Base-by-base conservation (phyloP, 2,329 filamentous ascomycete species). In the Talaromyces funiculosus region DNA sequence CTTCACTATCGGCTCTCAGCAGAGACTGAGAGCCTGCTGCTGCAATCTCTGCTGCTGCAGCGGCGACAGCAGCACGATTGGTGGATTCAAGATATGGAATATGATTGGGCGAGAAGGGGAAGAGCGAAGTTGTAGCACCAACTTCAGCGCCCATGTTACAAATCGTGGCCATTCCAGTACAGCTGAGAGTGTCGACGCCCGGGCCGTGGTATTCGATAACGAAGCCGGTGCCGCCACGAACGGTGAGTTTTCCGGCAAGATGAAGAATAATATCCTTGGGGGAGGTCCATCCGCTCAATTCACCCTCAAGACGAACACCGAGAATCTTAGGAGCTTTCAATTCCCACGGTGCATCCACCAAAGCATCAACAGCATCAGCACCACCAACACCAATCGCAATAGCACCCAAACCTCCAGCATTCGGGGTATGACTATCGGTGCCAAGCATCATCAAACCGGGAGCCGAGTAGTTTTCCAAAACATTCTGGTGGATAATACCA, bases 391-490 rank as follows among this genome's bases (percentile, higher is more conserved):
- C 94, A 73, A 99, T 97, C 8, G 94, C 94, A 69, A 97, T 91
- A 3, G 91, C 92, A 67, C 90, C 92, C 59, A 97, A 81, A 62
- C 94, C 94, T 68, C 94, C 94, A n/a, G 91, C 94, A 72, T 97
- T 99, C 45, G 94, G 94, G 49, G 92, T 97, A 77, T 99, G 94
- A 70, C 90, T 96, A 77, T 99, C 94, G 31, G 94, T 99, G 60
- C 94, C 94, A 42, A 99, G 84, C 92, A 99, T 97, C 92, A 99
- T 97, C 68, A 97, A 78, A 54, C 94, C 94, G 20, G 94, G 94
- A n/a, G 93, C 86, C 35, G 92, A 90, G 73, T 99, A 99, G 78
- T 99, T 97, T 80, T 99, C 94, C 68, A 99, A 78, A 22, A 99
- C 94, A 57, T 90, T 96, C 83, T 99, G 94, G 78, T 99, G 94